Evolutionary conservation across 2,329 filamentous ascomycete genomes (phyloP), one percentile per base, ranked within the genome.

Genomic region (Verticillium nonalfalfae): DNA sequence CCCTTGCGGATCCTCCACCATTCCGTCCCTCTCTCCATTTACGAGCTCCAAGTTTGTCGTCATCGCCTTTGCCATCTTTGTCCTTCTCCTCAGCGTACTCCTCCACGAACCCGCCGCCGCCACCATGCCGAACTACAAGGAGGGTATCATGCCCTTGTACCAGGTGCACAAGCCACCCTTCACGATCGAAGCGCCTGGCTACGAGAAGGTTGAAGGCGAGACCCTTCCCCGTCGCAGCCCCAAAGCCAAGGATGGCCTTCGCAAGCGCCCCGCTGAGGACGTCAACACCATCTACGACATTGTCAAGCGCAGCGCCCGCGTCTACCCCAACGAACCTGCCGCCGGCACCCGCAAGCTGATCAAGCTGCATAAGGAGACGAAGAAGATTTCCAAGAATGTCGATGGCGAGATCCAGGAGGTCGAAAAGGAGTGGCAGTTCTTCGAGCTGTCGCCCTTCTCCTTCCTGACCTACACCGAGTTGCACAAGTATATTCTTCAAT

Each of bases 381-480:
- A 94, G 81, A 95, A 92, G 83, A 80, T 97, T 68, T 90, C 93
- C 82, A 97, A 96, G 84, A 82, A 91, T 58, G 80, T 96, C 62
- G 90, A 96, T 70, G 93, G 93, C 67, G 84, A 90, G 73, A 84
- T 92, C 74, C 80, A 83, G 66, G 85, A 93, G 77, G 86, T 95
- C 38, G 90, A 96, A 65, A 97, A 96, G 85, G 86, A 94, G 74
- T 97, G 93, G 93, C 87, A 88, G 59, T 96, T 88, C 77, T 96
- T 91, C 68, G 93, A 97, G 81, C 86, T 96, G 67, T 88, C 89
- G 64, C 80, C 81, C 57, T 97, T 90, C 79, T 81, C 83, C 55
- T 96, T 88, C 79, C 80, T 89, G 71, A 91, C 86, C 68, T 96
- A 93, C 77, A 81, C 84, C 69, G 88, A 96, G 76, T 95, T 94